phyloP scores from a whole-genome alignment of 805 yeast genomes.

The Wickerhamiella vanderwaltii region DNA sequence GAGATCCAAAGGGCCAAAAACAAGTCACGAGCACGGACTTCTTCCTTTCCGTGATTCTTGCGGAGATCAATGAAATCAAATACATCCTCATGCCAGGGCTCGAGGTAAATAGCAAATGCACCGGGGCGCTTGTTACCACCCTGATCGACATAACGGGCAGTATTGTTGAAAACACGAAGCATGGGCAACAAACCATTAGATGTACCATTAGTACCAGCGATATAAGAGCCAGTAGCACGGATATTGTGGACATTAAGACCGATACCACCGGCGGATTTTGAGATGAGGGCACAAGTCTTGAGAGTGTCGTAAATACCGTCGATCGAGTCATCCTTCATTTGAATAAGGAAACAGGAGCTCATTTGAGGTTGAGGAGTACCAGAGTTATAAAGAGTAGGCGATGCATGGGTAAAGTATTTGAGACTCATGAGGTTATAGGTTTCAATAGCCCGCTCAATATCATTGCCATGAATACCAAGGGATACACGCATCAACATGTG shows the following conservation, averaged over 20 bases:
- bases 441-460: constrained; percentile 55
- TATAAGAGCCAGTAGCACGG: constrained; percentile 74
- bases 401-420: constrained; percentile 83
- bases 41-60: constrained; percentile 93
- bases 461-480: constrained; percentile 70
- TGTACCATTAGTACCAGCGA: constrained; percentile 85
- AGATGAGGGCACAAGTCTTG: constrained; percentile 77
- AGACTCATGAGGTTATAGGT: constrained; percentile 81
- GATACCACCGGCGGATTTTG: constrained; percentile 92
- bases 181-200: constrained; percentile 93
- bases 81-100: constrained; percentile 95
- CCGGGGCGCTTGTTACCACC: constrained; percentile 98
- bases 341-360: constrained; percentile 85
- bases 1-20: constrained; percentile 93
- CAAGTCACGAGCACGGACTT: constrained; percentile 80
- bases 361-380: constrained; percentile 77
- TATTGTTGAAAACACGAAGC: constrained; percentile 87
- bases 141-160: constrained; percentile 95
- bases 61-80: constrained; percentile 76
- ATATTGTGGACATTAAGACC: constrained; percentile 84
- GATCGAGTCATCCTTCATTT: constrained; percentile 88
- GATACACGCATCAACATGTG: constrained; percentile 84
- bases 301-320: constrained; percentile 90
- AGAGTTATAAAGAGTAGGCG: constrained; percentile 89
- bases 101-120: constrained; percentile 85